phyloP scores from a whole-genome alignment of 495 filamentous ascomycete genomes.

The Podospora bellae-mahoneyi region DNA sequence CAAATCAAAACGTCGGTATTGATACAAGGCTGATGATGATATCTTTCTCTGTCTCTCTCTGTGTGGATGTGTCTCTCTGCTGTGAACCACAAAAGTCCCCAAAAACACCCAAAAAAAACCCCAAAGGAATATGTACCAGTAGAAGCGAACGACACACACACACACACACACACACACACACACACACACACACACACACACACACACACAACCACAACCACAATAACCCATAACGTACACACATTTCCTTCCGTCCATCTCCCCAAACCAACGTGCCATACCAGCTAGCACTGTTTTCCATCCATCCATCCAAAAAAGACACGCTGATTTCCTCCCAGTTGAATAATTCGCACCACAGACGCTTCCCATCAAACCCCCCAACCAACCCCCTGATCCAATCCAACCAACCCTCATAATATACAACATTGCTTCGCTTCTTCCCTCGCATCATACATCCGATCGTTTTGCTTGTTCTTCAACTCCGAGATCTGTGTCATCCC shows the following conservation, averaged over 20 bases:
- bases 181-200: background rate
- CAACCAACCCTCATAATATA: background rate
- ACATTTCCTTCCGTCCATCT: background rate
- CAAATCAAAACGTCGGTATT: background rate
- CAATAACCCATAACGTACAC: background rate
- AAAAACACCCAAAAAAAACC: no score
- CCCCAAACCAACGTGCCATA: background rate
- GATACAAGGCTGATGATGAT: background rate
- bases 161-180: background rate
- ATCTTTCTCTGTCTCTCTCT: no score
- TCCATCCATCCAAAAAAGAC: background rate
- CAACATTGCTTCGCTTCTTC: background rate
- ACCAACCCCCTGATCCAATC: background rate
- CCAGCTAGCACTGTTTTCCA: background rate
- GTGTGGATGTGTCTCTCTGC: no score
- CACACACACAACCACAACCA: background rate
- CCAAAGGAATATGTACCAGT: background rate
- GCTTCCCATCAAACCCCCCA: background rate
- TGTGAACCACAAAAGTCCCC: background rate
- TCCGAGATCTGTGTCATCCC: background rate
- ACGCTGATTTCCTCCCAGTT: background rate
- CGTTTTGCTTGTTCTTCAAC: background rate
- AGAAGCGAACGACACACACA: background rate
- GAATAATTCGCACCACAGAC: background rate
- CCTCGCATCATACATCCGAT: background rate